Evolutionary conservation across 2,329 filamentous ascomycete genomes (phyloP), one percentile per base, ranked within the genome.

Genomic region (Cercospora canescens): DNA sequence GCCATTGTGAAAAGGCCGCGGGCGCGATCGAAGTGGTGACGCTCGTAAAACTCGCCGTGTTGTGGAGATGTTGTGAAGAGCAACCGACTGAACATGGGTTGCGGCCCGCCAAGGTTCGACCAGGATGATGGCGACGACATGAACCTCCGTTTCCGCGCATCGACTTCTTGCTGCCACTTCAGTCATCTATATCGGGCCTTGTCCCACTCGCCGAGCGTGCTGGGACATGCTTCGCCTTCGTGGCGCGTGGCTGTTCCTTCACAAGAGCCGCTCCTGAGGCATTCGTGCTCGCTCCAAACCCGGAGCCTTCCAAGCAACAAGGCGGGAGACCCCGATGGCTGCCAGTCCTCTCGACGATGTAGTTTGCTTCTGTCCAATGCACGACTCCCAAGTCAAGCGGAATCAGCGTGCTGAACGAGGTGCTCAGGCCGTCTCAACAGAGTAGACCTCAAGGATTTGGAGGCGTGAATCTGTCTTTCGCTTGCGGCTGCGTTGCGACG

Each of bases 31-130:
- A 35, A 34, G 30, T 18, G 28, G 32, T 56, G 52, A 56, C 26
- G 52, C 52, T 35, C n/a, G 18, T 35, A 32, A 54, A 30, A 7
- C n/a, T 54, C 50, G 50, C 28, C 28, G 30, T 56, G 52, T 56
- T 56, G 52, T 56, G 52, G 52, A 35, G 52, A 24, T 32, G 52
- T 56, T 6, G 52, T 56, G 52, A 56, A 56, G 52, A 56, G 52
- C 52, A 56, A 56, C 52, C 28, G 35, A 16, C 52, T 30, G n/a
- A 30, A 52, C 45, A 52, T 52, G 52, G 52, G 5, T 35, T 2
- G 52, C 52, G 52, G 52, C 52, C 52, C 52, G 52, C 52, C 28
- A 32, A 34, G 30, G 21, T 34, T 24, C 16, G 52, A 56, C 28
- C 8, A 21, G 30, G 30, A 56, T 21, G 16, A 26, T 50, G 45